phyloP scores from a whole-genome alignment of 495 filamentous ascomycete genomes.

The Tuber melanosporum region DNA sequence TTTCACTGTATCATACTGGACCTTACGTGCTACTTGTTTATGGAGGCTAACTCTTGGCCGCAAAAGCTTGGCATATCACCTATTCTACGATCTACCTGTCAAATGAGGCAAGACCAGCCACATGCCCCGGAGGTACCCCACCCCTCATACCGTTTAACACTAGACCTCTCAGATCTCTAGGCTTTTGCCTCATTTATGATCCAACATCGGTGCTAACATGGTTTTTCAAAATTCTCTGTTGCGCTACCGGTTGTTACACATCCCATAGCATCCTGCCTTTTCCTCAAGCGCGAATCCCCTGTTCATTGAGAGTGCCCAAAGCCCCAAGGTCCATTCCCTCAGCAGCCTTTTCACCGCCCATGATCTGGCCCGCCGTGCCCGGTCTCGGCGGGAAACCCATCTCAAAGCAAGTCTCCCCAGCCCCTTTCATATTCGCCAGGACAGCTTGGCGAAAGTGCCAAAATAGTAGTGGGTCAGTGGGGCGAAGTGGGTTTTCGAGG shows the following conservation, averaged over 20 bases:
- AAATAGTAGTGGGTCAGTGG: slow-evolving; percentile 35
- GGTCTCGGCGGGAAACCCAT: slow-evolving; percentile 45
- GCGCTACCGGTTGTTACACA: not conserved
- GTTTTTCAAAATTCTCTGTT: not conserved
- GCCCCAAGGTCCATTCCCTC: slow-evolving; percentile 44
- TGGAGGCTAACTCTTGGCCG: not conserved
- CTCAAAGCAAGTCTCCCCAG: slow-evolving; percentile 12
- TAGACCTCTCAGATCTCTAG: not conserved
- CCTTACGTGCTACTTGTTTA: too few species aligned
- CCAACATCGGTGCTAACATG: not conserved
- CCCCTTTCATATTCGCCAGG: slow-evolving; percentile 18
- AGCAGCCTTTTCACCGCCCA: slow-evolving; percentile 35
- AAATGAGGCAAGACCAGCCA: not conserved
- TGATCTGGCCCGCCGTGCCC: slow-evolving; percentile 44
- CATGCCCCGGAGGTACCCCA: not conserved
- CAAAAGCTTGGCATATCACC: not conserved
- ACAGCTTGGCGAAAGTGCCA: slow-evolving; percentile 24
- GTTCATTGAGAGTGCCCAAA: not conserved
- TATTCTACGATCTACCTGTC: not conserved
- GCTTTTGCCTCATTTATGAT: not conserved
- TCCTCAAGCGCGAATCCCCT: not conserved
- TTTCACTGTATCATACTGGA: too few species aligned
- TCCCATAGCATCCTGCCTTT: not conserved
- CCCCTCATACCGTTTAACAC: not conserved
- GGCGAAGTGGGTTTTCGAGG: slow-evolving; percentile 42